Percentiles rank a stretch among this genome's conserved stretches.
Conservation (phyloP, 1,284 basidiomycete genomes). For the Cutaneotrichosporon daszewskae region DNA sequence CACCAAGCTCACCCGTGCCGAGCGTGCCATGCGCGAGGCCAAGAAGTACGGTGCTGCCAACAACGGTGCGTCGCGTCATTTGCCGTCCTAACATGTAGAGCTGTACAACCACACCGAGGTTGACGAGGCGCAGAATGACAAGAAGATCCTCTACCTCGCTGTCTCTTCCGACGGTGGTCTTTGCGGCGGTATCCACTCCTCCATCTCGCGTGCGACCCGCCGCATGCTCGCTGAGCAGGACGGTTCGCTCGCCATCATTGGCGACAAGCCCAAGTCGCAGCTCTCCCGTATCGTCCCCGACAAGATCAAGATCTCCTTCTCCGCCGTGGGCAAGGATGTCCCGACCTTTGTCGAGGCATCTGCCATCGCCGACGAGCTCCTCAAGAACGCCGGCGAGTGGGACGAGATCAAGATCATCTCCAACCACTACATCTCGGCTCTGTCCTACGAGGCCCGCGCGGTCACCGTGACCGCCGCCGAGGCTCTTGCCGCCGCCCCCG, state of each 20-base stretch:
- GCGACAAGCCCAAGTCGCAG: slow-evolving; percentile 97
- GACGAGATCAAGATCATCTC: slow-evolving; percentile 83
- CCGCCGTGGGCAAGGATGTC: slow-evolving; percentile 94
- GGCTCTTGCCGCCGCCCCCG: slow-evolving; percentile 70
- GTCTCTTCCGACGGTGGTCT: slow-evolving; percentile 98
- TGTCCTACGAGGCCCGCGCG: slow-evolving; percentile 79
- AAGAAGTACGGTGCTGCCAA: slow-evolving; percentile 94
- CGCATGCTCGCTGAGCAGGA: slow-evolving; percentile 57
- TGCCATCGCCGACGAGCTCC: slow-evolving; percentile 86
- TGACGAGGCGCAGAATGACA: slow-evolving; percentile 34
- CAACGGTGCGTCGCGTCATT: slow-evolving; percentile 68
- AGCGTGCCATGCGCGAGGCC: slow-evolving; percentile 87
- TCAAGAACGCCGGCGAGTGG: slow-evolving; percentile 77
- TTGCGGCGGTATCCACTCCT: slow-evolving; percentile 99
- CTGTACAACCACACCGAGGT: slow-evolving; percentile 64
- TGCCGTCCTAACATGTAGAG: slow-evolving; percentile 54
- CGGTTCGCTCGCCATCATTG: slow-evolving; percentile 76
- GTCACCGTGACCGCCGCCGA: slow-evolving; percentile 77
- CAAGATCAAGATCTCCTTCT: slow-evolving; percentile 83
- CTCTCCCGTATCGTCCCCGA: slow-evolving; percentile 63
- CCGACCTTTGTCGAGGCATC: slow-evolving; percentile 96
- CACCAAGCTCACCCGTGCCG: slow-evolving; percentile 91
- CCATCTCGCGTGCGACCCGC: slow-evolving; percentile 83
- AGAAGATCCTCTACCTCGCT: slow-evolving; percentile 82
- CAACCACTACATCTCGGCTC: slow-evolving; percentile 91